These are phyloP conservation scores for Xylariaceae sp. DNA, from an alignment of 2,329 filamentous ascomycete species.

Conservation along the genomic window DNA sequence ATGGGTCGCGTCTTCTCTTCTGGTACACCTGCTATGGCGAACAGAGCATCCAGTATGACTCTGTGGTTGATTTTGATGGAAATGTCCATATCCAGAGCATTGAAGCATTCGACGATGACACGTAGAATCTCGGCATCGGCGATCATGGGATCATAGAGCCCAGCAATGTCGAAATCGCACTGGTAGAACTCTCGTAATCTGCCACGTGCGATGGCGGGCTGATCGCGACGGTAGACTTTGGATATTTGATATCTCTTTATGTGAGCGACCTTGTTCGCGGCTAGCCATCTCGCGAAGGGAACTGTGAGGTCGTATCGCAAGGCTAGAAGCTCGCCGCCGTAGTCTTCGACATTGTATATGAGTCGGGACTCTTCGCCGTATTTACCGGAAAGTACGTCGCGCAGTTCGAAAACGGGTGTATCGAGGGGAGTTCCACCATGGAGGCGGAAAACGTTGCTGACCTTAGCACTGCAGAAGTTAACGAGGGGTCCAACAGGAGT, in stretches of 20 bases:
- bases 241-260: slow-evolving; percentile 83
- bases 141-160: slow-evolving; percentile 75
- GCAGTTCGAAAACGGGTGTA: slow-evolving; percentile 76
- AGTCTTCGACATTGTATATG: slow-evolving; percentile 84
- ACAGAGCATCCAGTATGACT: slow-evolving; percentile 77
- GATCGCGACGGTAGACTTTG: slow-evolving; percentile 81
- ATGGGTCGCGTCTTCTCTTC: slow-evolving; percentile 75
- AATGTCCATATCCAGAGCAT: slow-evolving; percentile 69
- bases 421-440: slow-evolving; percentile 74
- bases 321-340: slow-evolving; percentile 81
- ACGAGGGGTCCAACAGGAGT: too few species aligned
- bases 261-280: slow-evolving; percentile 73
- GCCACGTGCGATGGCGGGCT: slow-evolving; percentile 76
- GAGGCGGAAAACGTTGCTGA: slow-evolving; percentile 57
- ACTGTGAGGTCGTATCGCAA: slow-evolving; percentile 81
- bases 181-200: slow-evolving; percentile 83
- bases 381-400: slow-evolving; percentile 75
- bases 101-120: slow-evolving; percentile 75
- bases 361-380: too few species aligned
- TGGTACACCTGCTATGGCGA: slow-evolving; percentile 79
- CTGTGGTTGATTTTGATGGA: slow-evolving; percentile 84
- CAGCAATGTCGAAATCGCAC: slow-evolving; percentile 81
- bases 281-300: slow-evolving; percentile 78
- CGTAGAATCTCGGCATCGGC: slow-evolving; percentile 76
- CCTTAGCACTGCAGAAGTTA: slow-evolving; percentile 43